These are phyloP conservation scores for Rhazya stricta DNA, from an alignment of 257 asterid species.

Conservation along the genomic window DNA sequence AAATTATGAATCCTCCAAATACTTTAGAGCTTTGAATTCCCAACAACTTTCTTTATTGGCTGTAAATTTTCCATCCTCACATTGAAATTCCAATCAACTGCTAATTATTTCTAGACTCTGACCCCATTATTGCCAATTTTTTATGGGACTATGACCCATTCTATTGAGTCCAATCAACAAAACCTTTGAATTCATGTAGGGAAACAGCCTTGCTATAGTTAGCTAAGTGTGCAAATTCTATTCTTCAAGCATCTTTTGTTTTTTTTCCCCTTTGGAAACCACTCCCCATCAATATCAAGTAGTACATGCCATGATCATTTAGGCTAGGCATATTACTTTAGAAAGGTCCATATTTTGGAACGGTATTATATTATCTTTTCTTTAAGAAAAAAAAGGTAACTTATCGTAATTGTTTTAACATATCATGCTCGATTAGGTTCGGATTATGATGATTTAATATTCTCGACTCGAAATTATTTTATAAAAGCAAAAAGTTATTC, in stretches of 20 bases:
- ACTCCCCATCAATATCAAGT: not conserved
- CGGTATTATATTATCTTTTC: not conserved
- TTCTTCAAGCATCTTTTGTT: not conserved
- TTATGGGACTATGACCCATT: not conserved
- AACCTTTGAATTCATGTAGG: not conserved
- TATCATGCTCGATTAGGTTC: too few species aligned
- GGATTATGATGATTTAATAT: too few species aligned
- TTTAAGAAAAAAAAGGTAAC: not conserved
- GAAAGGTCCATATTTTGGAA: not conserved
- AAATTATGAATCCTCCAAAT: not conserved
- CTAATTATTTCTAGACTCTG: not conserved
- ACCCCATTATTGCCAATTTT: not conserved
- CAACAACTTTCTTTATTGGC: slow-evolving; percentile 1
- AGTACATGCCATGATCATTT: not conserved
- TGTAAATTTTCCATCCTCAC: slow-evolving; percentile 1
- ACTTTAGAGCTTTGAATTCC: not conserved
- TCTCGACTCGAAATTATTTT: too few species aligned
- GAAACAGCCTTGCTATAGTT: not conserved
- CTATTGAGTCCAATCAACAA: not conserved
- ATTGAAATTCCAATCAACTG: not conserved
- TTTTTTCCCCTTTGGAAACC: not conserved
- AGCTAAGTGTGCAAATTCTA: not conserved
- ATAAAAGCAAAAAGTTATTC: not conserved
- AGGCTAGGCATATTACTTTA: not conserved
- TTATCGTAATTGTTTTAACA: too few species aligned